phyloP scores from a whole-genome alignment of 768 basidiomycete genomes.

The Bullera alba region DNA sequence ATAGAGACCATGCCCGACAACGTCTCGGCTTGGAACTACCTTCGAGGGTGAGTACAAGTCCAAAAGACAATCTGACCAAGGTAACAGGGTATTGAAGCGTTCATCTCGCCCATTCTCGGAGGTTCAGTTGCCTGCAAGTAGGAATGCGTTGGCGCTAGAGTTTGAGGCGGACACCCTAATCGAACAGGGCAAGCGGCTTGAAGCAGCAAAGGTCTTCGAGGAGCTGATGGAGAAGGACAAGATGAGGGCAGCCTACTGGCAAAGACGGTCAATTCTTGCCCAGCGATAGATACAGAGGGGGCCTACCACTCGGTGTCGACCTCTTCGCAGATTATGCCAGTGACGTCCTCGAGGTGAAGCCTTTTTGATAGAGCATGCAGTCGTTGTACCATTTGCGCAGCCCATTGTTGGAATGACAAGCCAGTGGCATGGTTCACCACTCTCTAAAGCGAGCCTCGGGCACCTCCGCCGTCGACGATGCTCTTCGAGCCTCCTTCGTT shows the following conservation, averaged over 20 bases:
- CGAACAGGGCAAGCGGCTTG: slow-evolving; percentile 8
- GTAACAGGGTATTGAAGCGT: slow-evolving; percentile 52
- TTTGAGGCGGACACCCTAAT: slow-evolving; percentile 16
- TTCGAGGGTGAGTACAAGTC: slow-evolving; percentile 55
- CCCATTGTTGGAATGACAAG: too few species aligned
- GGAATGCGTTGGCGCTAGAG: slow-evolving; percentile 16
- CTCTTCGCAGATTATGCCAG: too few species aligned
- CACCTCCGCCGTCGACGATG: too few species aligned
- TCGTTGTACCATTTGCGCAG: too few species aligned
- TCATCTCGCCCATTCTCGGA: slow-evolving; percentile 61
- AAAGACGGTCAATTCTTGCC: background rate
- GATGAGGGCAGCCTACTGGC: slow-evolving; percentile 44
- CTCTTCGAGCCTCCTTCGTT: too few species aligned
- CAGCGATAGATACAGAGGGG: too few species aligned
- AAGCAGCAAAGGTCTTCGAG: slow-evolving; percentile 17
- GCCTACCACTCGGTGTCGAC: too few species aligned
- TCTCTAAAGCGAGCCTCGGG: too few species aligned
- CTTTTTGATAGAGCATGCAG: too few species aligned
- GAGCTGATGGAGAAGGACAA: slow-evolving; percentile 31
- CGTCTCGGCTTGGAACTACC: slow-evolving; percentile 92
- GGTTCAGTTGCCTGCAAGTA: slow-evolving; percentile 58
- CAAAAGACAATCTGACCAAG: slow-evolving; percentile 2
- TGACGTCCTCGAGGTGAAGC: too few species aligned
- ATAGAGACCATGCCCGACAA: slow-evolving; percentile 87
- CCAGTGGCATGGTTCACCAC: too few species aligned